phyloP scores from a whole-genome alignment of 2,329 filamentous ascomycete genomes.

The Cordyceps tenuipes region DNA sequence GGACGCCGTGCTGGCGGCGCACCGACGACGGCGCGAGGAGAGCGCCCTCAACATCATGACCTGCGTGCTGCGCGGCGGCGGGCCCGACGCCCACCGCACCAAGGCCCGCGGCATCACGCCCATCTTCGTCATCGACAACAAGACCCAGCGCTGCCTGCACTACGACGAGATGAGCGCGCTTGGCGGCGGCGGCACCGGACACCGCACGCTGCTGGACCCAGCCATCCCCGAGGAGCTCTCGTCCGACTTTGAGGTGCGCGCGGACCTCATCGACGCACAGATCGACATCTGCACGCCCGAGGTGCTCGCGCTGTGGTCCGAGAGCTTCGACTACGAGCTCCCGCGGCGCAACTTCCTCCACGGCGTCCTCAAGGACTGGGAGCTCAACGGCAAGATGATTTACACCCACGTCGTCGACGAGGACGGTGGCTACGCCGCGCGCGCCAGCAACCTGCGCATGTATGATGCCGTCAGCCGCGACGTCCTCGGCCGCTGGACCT shows the following conservation, averaged over 20 bases:
- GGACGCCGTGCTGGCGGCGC: conserved; percentile 67
- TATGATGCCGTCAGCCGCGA: conserved; percentile 87
- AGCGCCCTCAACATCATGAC: conserved; percentile 98
- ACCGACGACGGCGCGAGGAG: conserved; percentile 69
- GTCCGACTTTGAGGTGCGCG: conserved; percentile 69
- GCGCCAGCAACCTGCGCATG: conserved; percentile 76
- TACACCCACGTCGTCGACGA: conserved; percentile 78
- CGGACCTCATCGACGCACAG: conserved; percentile 85
- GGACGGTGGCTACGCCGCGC: conserved; percentile 73
- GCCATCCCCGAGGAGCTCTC: conserved; percentile 64
- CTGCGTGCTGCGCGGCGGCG: conserved; percentile 75
- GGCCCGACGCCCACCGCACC: conserved; percentile 60
- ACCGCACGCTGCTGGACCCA: conserved; percentile 65
- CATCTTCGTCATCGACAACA: conserved; percentile 78
- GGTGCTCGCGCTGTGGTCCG: conserved; percentile 88
- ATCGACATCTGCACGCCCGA: conserved; percentile 98
- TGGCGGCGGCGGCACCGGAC: conserved; percentile 47
- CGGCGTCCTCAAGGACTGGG: conserved; percentile 91
- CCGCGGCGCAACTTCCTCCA: conserved; percentile 83
- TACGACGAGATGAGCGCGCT: conserved; percentile 83
- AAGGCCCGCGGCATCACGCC: conserved; percentile 64
- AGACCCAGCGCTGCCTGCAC: conserved; percentile 74
- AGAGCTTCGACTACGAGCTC: conserved; percentile 94
- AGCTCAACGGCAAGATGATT: conserved; percentile 94
- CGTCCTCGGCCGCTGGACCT: conserved; percentile 78